A percentile compares a stretch with the other conserved stretches of the same genome.
Evolutionary conservation across 306 rosid species (phyloP).

Genomic region (Pyrus communis): DNA sequence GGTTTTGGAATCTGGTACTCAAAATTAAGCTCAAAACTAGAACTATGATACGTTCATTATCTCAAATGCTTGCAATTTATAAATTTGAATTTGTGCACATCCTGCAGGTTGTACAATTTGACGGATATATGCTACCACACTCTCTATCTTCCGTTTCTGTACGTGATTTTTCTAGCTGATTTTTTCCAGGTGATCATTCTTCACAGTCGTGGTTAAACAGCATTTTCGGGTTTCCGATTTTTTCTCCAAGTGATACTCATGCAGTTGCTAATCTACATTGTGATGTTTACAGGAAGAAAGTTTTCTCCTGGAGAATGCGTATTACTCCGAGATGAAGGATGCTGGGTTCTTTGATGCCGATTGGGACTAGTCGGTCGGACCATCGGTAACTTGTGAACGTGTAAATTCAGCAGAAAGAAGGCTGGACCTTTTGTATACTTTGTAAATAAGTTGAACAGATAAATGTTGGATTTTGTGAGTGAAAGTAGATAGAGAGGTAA

Average conservation of each 20-base stretch:
- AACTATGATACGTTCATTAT: neutral
- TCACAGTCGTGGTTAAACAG: neutral
- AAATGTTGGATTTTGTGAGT: neutral
- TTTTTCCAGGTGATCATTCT: conserved; percentile 51
- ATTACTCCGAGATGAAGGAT: conserved; percentile 81
- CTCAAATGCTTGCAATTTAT: conserved; percentile 4
- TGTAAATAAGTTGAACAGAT: neutral
- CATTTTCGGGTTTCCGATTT: neutral
- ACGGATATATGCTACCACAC: conserved; percentile 57
- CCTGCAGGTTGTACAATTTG: conserved; percentile 58
- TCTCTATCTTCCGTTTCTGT: conserved; percentile 62
- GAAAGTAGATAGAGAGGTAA: too few relatives aligned
- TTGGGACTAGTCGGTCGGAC: conserved; percentile 43
- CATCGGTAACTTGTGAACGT: conserved; percentile 14
- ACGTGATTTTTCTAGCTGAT: conserved; percentile 56
- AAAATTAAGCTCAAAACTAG: neutral
- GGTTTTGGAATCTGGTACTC: conserved; percentile 64
- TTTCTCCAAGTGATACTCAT: too few relatives aligned
- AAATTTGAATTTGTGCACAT: neutral
- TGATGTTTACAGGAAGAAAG: conserved; percentile 54
- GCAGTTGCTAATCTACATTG: neutral
- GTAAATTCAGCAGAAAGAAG: neutral
- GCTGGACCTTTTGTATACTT: neutral
- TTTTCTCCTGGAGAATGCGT: conserved; percentile 64
- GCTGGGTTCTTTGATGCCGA: conserved; percentile 90